These are phyloP conservation scores for Serendipita sp. DNA, from an alignment of 768 basidiomycete genomes.

Conservation along the genomic window DNA sequence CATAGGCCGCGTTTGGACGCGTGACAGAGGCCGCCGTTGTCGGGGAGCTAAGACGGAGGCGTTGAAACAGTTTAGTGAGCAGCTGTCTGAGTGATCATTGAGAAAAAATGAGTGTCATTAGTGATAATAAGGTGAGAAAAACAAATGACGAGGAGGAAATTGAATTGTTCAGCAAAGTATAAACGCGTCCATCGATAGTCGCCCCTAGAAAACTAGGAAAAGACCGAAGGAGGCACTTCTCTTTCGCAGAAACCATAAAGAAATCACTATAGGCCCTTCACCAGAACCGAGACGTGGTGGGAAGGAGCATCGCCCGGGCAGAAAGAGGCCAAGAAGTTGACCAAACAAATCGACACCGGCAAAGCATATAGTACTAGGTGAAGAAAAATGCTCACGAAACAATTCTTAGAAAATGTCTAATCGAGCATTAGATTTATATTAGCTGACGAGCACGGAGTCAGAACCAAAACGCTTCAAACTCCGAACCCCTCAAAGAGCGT, in stretches of 20 bases:
- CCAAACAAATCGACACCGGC: no score
- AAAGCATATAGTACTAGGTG: not conserved
- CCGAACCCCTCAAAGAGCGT: not conserved
- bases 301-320: not conserved
- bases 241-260: not conserved
- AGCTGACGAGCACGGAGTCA: not conserved
- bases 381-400: not conserved
- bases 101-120: no score
- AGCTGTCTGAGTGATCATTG: no score
- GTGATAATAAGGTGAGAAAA: no score
- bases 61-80: no score
- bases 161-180: not conserved
- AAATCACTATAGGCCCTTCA: conserved; percentile 5
- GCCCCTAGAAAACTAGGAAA: not conserved
- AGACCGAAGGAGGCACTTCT: conserved; percentile 6
- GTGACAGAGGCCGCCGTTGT: no score
- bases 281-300: conserved; percentile 7
- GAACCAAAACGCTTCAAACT: not conserved
- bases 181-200: conserved; percentile 1
- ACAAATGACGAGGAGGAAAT: not conserved
- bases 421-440: not conserved
- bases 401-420: not conserved
- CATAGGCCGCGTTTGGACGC: no score
- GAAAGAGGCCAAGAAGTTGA: conserved; percentile 1
- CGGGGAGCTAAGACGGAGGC: no score